Evolutionary conservation across 164 flowering plant species (phyloP), one percentile per base, ranked within the genome.

Genomic region (Berberis thunbergii): DNA sequence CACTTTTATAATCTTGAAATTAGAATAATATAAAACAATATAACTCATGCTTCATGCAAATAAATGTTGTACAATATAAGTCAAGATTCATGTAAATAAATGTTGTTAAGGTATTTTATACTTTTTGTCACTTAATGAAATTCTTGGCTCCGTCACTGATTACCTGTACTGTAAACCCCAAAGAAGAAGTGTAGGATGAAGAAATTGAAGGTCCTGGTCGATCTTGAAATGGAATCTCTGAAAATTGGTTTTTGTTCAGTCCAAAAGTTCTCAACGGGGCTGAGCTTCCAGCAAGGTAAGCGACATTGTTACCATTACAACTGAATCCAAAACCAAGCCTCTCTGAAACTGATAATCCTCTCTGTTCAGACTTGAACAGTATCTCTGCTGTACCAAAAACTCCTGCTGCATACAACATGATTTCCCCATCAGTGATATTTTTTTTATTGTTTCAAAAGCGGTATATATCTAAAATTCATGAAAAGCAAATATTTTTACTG

Each of bases 131-230:
- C n/a, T n/a, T n/a, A n/a, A 26, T 26, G 26, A 26, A 26, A 26
- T 26, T 26, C 0, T 26, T 26, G 26, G 26, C 26, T 50, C 8
- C 12, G 3, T 10, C 4, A 52, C 10, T 11, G 4, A 6, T 48
- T 7, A 84, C 84, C 84, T 84, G 85, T 54, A 84, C 78, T 55
- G 86, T 75, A 74, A 80, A 84, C 52, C 86, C 86, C 78, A 75
- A 69, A 43, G 86, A 79, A 61, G 83, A 82, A 53, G 82, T 77
- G 67, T 72, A 77, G 6, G 84, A 72, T 42, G 83, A 79, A 64
- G 86, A 72, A 49, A 84, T 82, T 11, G 84, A 72, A 12, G 88
- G 88, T 43, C 88, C 88, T 41, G 88, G 88, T 39, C 86, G 70
- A 54, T 78, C 79, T 67, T 76, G 72, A 68, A 80, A 80, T 1